Evolutionary conservation across 805 yeast genomes (phyloP).

Genomic region (Candida tammaniensis): DNA sequence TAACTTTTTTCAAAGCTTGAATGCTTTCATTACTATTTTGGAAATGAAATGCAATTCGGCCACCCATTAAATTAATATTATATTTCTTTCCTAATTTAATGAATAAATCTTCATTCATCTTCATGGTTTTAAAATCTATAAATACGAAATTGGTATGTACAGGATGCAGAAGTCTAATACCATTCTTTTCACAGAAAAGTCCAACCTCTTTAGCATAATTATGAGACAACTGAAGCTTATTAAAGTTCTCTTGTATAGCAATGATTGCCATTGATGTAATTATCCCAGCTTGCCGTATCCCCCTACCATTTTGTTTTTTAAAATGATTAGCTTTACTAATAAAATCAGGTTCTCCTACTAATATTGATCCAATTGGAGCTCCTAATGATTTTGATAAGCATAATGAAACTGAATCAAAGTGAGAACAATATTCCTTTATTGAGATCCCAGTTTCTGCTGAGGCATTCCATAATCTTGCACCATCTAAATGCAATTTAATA

Average conservation of each 20-base stretch:
- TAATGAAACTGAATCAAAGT: slow-evolving; percentile 85
- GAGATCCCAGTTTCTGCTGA: slow-evolving; percentile 67
- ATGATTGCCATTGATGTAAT: slow-evolving; percentile 76
- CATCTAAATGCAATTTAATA: slow-evolving; percentile 78
- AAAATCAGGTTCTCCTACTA: slow-evolving; percentile 63
- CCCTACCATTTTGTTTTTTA: slow-evolving; percentile 92
- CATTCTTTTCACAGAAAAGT: slow-evolving; percentile 48
- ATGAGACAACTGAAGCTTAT: slow-evolving; percentile 51
- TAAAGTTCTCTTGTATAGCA: slow-evolving; percentile 73
- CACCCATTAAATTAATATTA: slow-evolving; percentile 64
- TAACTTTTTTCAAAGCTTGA: slow-evolving; percentile 41
- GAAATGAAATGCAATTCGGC: slow-evolving; percentile 78
- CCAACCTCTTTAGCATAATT: slow-evolving; percentile 52
- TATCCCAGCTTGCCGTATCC: slow-evolving; percentile 85
- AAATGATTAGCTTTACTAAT: slow-evolving; percentile 77
- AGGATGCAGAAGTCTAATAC: slow-evolving; percentile 66
- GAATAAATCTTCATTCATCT: slow-evolving; percentile 56
- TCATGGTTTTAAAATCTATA: slow-evolving; percentile 52
- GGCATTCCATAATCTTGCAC: slow-evolving; percentile 97
- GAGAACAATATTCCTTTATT: slow-evolving; percentile 64
- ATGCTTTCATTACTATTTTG: slow-evolving; percentile 32
- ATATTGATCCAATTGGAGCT: slow-evolving; percentile 88
- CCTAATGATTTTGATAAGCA: slow-evolving; percentile 89
- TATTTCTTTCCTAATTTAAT: slow-evolving; percentile 54
- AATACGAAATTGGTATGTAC: slow-evolving; percentile 84